Evolutionary conservation across 176 grass and related monocot species (phyloP).

Genomic region (Juncus inflexus): DNA sequence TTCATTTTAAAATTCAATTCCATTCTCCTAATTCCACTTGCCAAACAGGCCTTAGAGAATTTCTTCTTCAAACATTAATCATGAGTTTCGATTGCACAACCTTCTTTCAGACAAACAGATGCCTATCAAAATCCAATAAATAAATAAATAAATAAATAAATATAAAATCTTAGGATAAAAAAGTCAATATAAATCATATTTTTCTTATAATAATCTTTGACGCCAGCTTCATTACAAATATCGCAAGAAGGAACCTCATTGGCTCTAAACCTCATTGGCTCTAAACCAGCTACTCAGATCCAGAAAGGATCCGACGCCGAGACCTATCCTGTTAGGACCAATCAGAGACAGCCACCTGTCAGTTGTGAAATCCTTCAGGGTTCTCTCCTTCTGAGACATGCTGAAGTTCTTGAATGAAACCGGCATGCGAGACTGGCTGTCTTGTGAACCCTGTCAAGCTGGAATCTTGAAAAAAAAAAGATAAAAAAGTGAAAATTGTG

Average conservation of each 20-base stretch:
- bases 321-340: constrained; percentile 54
- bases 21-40: too few species aligned
- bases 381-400: constrained; percentile 78
- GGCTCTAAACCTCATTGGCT: constrained; percentile 28
- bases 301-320: constrained; percentile 77
- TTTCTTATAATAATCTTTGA: constrained; percentile 31
- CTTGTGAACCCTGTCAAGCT: constrained; percentile 38
- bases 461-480: constrained; percentile 33
- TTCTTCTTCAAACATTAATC: constrained; percentile 85
- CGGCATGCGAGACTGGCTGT: constrained; percentile 44
- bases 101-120: constrained; percentile 54
- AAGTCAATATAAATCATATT: too few species aligned
- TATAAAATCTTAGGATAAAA: too few species aligned
- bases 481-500: too few species aligned
- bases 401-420: constrained; percentile 62
- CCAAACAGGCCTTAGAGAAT: constrained; percentile 51
- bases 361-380: constrained; percentile 59
- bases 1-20: too few species aligned
- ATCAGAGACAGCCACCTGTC: constrained; percentile 65
- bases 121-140: constrained; percentile 39
- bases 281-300: constrained; percentile 84
- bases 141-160: background rate
- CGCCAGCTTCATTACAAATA: constrained; percentile 87
- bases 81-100: constrained; percentile 69
- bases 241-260: constrained; percentile 62